Conservation (phyloP, 192 early-diverging fungal species). For the Ambispora gerdemannii region DNA sequence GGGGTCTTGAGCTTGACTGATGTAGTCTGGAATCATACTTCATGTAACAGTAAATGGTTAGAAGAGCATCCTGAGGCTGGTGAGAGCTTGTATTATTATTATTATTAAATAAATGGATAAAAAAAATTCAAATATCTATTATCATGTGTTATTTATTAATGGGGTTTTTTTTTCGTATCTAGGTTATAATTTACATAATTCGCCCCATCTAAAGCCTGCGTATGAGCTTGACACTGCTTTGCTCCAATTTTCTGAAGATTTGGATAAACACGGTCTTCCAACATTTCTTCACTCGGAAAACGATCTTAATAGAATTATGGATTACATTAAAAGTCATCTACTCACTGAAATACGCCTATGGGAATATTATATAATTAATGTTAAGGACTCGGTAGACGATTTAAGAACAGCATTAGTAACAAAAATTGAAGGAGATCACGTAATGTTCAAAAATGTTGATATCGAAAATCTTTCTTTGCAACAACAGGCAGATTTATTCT, state of each 20-base stretch:
- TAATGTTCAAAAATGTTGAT: constrained; percentile 34
- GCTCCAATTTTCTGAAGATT: constrained; percentile 59
- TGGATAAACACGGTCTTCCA: constrained; percentile 48
- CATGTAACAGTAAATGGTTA: constrained; percentile 90
- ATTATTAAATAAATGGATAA: too few relatives aligned
- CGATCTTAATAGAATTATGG: constrained; percentile 67
- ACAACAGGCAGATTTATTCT: constrained; percentile 44
- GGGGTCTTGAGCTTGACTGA: constrained; percentile 82
- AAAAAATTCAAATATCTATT: too few relatives aligned
- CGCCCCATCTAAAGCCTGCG: constrained; percentile 88
- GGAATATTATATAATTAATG: constrained; percentile 86
- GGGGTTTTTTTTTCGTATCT: not conserved
- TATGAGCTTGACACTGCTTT: constrained; percentile 93
- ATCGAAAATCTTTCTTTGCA: constrained; percentile 46
- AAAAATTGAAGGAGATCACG: not conserved
- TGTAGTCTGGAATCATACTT: constrained; percentile 99
- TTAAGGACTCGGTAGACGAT: constrained; percentile 40
- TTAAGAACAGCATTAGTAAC: constrained; percentile 47
- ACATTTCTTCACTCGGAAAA: constrained; percentile 58
- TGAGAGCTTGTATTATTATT: constrained; percentile 33
- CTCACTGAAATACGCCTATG: constrained; percentile 70
- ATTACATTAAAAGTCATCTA: constrained; percentile 50
- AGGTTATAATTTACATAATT: constrained; percentile 94
- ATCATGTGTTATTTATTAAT: too few relatives aligned
- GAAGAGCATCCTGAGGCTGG: constrained; percentile 93